Evolutionary conservation across 2,329 filamentous ascomycete genomes (phyloP).

Genomic region (Penicillium sp.): DNA sequence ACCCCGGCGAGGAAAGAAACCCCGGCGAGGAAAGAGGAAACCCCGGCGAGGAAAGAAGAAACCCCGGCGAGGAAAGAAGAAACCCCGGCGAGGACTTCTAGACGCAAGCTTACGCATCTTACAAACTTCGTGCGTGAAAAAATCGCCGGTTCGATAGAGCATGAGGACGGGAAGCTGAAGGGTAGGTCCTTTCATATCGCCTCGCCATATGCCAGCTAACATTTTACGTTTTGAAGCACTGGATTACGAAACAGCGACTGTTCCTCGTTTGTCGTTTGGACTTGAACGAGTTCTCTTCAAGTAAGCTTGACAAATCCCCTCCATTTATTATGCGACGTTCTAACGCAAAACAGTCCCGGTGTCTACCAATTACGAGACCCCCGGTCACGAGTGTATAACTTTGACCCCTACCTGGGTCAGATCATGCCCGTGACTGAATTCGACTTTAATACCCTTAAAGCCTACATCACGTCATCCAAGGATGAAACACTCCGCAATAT

Average conservation of each 20-base stretch:
- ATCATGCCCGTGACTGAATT: constrained; percentile 95
- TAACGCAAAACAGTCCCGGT: constrained; percentile 52
- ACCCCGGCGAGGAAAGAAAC: neutral
- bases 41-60: too few relatives aligned
- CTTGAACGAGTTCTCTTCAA: constrained; percentile 94
- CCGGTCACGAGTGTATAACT: constrained; percentile 85
- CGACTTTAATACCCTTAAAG: constrained; percentile 78
- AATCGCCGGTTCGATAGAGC: constrained; percentile 13
- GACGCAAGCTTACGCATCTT: constrained; percentile 12
- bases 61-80: neutral
- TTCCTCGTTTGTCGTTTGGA: constrained; percentile 65
- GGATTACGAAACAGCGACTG: constrained; percentile 45
- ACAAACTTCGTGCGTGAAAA: constrained; percentile 8
- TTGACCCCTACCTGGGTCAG: constrained; percentile 85
- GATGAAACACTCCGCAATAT: constrained; percentile 67
- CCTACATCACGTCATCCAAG: constrained; percentile 87
- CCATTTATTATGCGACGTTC: neutral
- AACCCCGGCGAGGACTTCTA: neutral
- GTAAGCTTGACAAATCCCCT: constrained; percentile 30
- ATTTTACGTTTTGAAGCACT: constrained; percentile 26
- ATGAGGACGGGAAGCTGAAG: neutral
- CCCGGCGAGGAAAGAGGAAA: neutral
- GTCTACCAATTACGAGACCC: constrained; percentile 89
- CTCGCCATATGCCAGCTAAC: constrained; percentile 4
- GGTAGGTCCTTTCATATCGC: constrained; percentile 12